These are phyloP conservation scores for Scenedesmus sp. DNA, from an alignment of 163 green algal species.

Conservation along the genomic window DNA sequence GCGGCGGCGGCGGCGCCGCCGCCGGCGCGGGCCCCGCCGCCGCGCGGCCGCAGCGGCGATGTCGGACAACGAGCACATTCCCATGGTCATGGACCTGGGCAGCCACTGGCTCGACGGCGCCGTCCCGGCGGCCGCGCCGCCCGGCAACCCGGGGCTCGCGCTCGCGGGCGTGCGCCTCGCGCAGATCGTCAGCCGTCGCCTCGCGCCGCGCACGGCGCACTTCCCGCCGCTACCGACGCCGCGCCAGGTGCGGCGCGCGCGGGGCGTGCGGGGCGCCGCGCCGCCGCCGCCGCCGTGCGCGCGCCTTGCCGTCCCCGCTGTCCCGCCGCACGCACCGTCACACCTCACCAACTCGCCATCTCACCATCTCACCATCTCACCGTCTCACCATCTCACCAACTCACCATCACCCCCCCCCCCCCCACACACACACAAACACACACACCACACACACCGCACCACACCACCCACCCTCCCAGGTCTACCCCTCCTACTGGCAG, in stretches of 20 bases:
- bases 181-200: slow-evolving; percentile 40
- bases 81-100: slow-evolving; percentile 64
- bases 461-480: background rate
- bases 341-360: too few species aligned
- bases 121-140: background rate
- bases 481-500: slow-evolving; percentile 39
- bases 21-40: too few species aligned
- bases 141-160: background rate
- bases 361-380: too few species aligned
- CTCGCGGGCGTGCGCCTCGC: slow-evolving; percentile 21
- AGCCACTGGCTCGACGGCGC: background rate
- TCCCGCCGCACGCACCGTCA: too few species aligned
- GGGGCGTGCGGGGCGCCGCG: too few species aligned
- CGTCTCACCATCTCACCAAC: too few species aligned
- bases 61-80: slow-evolving; percentile 44
- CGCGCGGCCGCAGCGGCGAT: background rate
- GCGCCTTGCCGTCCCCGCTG: too few species aligned
- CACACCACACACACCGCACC: too few species aligned
- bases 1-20: too few species aligned
- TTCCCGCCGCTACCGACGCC: slow-evolving; percentile 35
- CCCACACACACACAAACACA: too few species aligned
- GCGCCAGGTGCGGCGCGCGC: slow-evolving; percentile 27
- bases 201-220: slow-evolving; percentile 25
- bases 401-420: too few species aligned
- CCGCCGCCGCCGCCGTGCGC: too few species aligned